phyloP scores from a whole-genome alignment of 1,284 basidiomycete genomes.

The Ustilago nuda region DNA sequence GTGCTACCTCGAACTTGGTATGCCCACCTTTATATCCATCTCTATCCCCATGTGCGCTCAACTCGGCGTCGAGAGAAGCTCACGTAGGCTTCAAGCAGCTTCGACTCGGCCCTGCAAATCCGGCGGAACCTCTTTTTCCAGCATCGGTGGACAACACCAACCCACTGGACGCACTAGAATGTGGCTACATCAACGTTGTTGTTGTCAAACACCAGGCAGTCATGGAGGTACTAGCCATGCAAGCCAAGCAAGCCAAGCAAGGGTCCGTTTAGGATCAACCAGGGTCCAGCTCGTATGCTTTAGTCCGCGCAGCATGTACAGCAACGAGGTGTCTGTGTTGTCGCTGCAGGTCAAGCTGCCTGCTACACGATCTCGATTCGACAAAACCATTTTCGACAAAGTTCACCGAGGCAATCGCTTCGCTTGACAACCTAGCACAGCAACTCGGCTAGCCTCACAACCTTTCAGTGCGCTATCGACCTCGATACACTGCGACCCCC shows the following conservation, averaged over 20 bases:
- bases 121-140: background rate
- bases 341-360: background rate
- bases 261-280: background rate
- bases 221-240: background rate
- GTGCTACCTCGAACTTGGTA: background rate
- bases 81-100: background rate
- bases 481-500: background rate
- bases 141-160: too few relatives aligned
- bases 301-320: background rate
- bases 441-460: slow-evolving; percentile 4
- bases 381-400: slow-evolving; percentile 1
- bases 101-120: background rate
- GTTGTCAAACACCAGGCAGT: background rate
- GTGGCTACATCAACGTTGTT: too few relatives aligned
- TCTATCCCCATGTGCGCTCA: background rate
- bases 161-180: too few relatives aligned
- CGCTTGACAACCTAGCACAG: slow-evolving; percentile 3
- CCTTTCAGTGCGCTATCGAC: background rate
- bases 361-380: slow-evolving; percentile 26
- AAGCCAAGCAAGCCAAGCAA: background rate
- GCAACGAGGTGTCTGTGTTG: background rate
- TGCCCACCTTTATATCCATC: background rate
- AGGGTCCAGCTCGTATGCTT: slow-evolving; percentile 1
- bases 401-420: background rate
- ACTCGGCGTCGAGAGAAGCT: background rate